Conservation (phyloP, 805 yeast genomes). For the Cyberlindnera mississippiensis region DNA sequence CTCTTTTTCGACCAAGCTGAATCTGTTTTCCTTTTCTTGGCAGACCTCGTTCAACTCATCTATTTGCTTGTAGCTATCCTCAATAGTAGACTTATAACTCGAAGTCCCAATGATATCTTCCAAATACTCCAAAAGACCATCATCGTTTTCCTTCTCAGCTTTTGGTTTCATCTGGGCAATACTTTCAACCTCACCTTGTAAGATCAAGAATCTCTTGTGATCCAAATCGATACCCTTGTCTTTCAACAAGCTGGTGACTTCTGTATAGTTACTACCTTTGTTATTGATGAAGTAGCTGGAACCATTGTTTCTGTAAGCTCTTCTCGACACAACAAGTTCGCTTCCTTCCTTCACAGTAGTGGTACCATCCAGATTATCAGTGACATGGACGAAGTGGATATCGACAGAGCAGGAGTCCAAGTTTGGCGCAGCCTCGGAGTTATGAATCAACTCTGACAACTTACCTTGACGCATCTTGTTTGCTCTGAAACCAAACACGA, state of each 20-base stretch:
- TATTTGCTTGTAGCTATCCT: constrained; percentile 51
- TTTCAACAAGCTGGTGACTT: constrained; percentile 70
- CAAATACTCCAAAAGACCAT: constrained; percentile 87
- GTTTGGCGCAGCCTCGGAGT: constrained; percentile 68
- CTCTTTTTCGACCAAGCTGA: constrained; percentile 76
- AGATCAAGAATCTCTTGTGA: constrained; percentile 88
- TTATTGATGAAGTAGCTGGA: constrained; percentile 78
- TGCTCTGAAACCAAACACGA: constrained; percentile 96
- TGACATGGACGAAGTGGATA: constrained; percentile 75
- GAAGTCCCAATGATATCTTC: constrained; percentile 98
- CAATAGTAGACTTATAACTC: constrained; percentile 72
- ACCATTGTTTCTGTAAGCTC: constrained; percentile 69
- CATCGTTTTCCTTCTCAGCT: constrained; percentile 88
- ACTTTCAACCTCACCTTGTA: constrained; percentile 98
- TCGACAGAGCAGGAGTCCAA: constrained; percentile 84
- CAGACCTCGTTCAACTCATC: constrained; percentile 80
- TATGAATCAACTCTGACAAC: constrained; percentile 88
- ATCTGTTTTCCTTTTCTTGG: constrained; percentile 74
- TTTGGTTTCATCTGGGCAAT: constrained; percentile 99
- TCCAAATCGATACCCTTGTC: constrained; percentile 89
- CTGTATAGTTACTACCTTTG: constrained; percentile 64
- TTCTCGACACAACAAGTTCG: constrained; percentile 67
- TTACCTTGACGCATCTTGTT: constrained; percentile 95
- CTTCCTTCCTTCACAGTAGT: constrained; percentile 47
- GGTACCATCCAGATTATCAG: constrained; percentile 50